A percentile compares a stretch with the other conserved stretches of the same genome.
These are phyloP conservation scores for Leptodermis oblonga DNA, from an alignment of 257 asterid species.

Conservation along the genomic window DNA sequence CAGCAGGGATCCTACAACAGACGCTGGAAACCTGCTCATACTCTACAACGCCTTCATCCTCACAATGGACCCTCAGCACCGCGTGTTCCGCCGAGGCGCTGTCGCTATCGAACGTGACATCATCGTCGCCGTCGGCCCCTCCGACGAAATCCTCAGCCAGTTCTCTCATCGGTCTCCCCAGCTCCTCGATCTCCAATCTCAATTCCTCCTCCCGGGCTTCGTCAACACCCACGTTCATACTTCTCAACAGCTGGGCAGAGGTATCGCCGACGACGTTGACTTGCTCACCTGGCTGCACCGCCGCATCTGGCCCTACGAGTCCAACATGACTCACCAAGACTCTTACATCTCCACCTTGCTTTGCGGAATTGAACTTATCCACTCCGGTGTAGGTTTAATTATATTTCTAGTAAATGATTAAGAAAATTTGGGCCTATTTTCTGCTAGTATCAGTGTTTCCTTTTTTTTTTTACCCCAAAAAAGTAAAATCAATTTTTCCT, in stretches of 20 bases:
- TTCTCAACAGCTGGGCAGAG: conserved; percentile 74
- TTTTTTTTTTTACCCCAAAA: not conserved
- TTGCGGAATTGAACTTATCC: conserved; percentile 83
- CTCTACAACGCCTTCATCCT: conserved; percentile 61
- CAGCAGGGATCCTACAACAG: not conserved
- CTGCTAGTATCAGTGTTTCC: too few relatives aligned
- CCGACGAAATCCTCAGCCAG: conserved; percentile 38
- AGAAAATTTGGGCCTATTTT: too few relatives aligned
- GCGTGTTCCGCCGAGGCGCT: conserved; percentile 62
- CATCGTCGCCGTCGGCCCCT: conserved; percentile 55
- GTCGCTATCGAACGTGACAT: conserved; percentile 45
- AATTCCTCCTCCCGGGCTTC: conserved; percentile 60
- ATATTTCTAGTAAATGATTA: too few relatives aligned
- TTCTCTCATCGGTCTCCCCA: conserved; percentile 40
- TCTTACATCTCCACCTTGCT: conserved; percentile 71
- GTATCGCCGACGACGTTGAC: conserved; percentile 77
- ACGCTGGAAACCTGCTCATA: conserved; percentile 17
- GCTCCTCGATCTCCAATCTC: conserved; percentile 43
- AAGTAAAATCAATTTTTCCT: too few relatives aligned
- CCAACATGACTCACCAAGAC: conserved; percentile 66
- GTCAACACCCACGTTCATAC: conserved; percentile 83
- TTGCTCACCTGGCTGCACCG: conserved; percentile 75
- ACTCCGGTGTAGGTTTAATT: conserved; percentile 55
- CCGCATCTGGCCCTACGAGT: conserved; percentile 82
- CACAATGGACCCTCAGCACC: conserved; percentile 53